These are phyloP conservation scores for Leptodermis oblonga DNA, from an alignment of 257 asterid genomes.

Conservation along the genomic window DNA sequence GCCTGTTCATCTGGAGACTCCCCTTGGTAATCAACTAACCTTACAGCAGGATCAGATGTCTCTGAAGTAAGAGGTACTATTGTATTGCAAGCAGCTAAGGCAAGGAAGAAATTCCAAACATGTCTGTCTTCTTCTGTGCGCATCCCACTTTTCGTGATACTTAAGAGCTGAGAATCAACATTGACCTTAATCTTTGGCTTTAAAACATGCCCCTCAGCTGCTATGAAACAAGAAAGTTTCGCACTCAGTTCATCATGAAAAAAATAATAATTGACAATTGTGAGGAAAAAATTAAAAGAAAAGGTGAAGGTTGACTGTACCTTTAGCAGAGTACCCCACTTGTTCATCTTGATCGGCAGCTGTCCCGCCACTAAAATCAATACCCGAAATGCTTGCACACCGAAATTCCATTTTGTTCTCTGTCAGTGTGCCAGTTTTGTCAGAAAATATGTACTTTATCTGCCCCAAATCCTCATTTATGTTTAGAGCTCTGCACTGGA, in stretches of 20 bases:
- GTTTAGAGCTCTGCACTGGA: slow-evolving; percentile 94
- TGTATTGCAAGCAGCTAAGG: slow-evolving; percentile 97
- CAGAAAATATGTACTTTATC: slow-evolving; percentile 92
- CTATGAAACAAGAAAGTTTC: slow-evolving; percentile 22
- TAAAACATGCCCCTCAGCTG: slow-evolving; percentile 60
- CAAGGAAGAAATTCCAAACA: slow-evolving; percentile 68
- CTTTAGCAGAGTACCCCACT: slow-evolving; percentile 48
- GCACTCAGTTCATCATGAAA: slow-evolving; percentile 13
- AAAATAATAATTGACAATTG: slow-evolving; percentile 3
- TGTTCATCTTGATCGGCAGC: slow-evolving; percentile 38
- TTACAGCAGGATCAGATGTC: slow-evolving; percentile 73
- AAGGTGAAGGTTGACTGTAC: slow-evolving; percentile 30
- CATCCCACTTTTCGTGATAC: slow-evolving; percentile 40
- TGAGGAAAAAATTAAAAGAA: not conserved
- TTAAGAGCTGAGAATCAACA: slow-evolving; percentile 66
- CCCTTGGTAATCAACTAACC: slow-evolving; percentile 86
- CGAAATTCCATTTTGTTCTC: slow-evolving; percentile 99
- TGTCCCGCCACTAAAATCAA: slow-evolving; percentile 46
- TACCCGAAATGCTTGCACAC: slow-evolving; percentile 86
- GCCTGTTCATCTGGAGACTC: slow-evolving; percentile 99
- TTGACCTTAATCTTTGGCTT: slow-evolving; percentile 78
- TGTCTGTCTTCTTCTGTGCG: slow-evolving; percentile 51
- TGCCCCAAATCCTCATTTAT: slow-evolving; percentile 99
- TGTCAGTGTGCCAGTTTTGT: slow-evolving; percentile 94
- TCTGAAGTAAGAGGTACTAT: slow-evolving; percentile 78